Conservation (phyloP, 164 flowering plant species). For the grape (Vitis vinifera) region DNA sequence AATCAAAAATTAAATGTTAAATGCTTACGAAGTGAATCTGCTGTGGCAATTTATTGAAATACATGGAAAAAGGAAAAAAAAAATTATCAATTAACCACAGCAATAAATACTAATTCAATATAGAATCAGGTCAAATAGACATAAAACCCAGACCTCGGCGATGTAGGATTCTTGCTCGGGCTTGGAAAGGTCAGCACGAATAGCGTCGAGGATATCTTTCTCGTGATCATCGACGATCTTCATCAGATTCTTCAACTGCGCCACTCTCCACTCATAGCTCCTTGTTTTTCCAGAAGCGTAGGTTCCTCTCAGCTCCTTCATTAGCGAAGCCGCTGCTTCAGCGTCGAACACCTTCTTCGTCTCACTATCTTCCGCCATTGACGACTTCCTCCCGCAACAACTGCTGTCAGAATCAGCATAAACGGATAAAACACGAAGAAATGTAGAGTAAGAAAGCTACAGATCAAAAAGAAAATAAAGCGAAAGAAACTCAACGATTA, state of each 20-base stretch:
- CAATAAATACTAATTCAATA: too few species aligned
- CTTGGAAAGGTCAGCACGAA: slow-evolving; percentile 51
- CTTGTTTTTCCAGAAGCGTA: slow-evolving; percentile 41
- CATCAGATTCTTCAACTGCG: slow-evolving; percentile 45
- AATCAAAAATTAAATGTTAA: too few species aligned
- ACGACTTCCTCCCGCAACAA: too few species aligned
- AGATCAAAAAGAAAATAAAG: too few species aligned
- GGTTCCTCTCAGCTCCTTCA: slow-evolving; percentile 33
- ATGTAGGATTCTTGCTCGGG: slow-evolving; percentile 50
- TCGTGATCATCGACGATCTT: slow-evolving; percentile 43
- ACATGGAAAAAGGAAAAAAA: too few species aligned
- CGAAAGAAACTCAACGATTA: too few species aligned
- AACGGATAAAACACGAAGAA: too few species aligned
- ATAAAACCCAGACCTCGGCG: slow-evolving; percentile 42
- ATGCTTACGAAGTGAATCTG: too few species aligned
- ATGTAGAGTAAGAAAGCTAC: too few species aligned
- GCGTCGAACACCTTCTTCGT: slow-evolving; percentile 21
- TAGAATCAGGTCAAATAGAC: too few species aligned
- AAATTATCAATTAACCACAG: not conserved
- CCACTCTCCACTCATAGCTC: slow-evolving; percentile 58
- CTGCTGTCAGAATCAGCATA: too few species aligned
- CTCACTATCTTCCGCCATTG: not conserved
- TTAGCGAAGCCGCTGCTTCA: slow-evolving; percentile 20
- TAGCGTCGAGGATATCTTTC: slow-evolving; percentile 50
- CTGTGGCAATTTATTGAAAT: too few species aligned